Evolutionary conservation across 169 alveolate genomes (phyloP).

Genomic region (Plasmodium sp.): DNA sequence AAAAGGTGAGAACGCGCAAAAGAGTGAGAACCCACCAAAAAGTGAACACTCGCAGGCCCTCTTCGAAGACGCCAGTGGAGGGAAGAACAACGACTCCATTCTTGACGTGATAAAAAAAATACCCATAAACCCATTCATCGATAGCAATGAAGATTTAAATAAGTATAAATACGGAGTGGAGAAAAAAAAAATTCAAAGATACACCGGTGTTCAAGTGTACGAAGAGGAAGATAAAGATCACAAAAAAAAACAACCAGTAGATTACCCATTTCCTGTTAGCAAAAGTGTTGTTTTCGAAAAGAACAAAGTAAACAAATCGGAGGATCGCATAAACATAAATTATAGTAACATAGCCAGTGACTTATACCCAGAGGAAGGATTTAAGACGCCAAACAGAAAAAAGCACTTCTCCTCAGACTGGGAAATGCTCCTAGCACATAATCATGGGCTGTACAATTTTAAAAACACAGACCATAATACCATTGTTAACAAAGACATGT

Average conservation of each 20-base stretch:
- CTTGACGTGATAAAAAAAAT: constrained; percentile 48
- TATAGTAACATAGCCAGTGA: constrained; percentile 58
- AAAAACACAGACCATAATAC: constrained; percentile 51
- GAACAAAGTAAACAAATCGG: constrained; percentile 65
- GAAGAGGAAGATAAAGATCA: constrained; percentile 44
- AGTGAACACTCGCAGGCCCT: neutral
- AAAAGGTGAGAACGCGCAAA: constrained; percentile 4
- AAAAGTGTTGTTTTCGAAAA: constrained; percentile 39
- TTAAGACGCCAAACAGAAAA: constrained; percentile 38
- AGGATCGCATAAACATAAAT: constrained; percentile 54
- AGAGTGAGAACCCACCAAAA: neutral
- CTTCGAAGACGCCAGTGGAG: constrained; percentile 5
- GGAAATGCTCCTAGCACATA: constrained; percentile 78
- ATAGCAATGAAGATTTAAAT: constrained; percentile 68
- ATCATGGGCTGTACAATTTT: constrained; percentile 77
- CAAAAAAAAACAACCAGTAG: constrained; percentile 6
- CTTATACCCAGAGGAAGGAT: constrained; percentile 63
- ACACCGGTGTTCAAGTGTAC: constrained; percentile 50
- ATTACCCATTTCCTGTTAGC: constrained; percentile 40
- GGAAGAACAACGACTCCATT: constrained; percentile 21
- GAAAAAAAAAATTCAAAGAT: constrained; percentile 40
- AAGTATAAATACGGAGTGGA: constrained; percentile 52
- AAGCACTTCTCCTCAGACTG: constrained; percentile 75
- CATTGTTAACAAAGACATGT: constrained; percentile 36
- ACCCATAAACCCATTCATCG: constrained; percentile 70